These are phyloP conservation scores for Solanum microdontum DNA, from an alignment of 257 asterid species.

Conservation along the genomic window DNA sequence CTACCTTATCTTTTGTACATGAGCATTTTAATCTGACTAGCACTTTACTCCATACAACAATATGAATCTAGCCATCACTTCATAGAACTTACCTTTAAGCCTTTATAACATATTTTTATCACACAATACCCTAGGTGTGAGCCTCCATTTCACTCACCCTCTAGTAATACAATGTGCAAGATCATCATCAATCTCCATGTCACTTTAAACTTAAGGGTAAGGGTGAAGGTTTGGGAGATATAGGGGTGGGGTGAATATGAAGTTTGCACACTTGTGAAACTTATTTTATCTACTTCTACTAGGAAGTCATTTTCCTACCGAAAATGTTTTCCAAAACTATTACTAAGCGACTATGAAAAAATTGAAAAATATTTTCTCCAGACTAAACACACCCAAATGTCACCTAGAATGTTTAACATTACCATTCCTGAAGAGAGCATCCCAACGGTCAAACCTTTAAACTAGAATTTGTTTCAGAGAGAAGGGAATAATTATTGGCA, in stretches of 20 bases:
- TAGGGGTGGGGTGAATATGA: not conserved
- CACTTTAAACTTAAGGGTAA: not conserved
- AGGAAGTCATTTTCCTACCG: not conserved
- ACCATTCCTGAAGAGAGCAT: not conserved
- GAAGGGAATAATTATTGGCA: constrained; percentile 11
- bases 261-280: not conserved
- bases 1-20: not conserved
- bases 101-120: not conserved
- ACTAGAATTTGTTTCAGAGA: constrained; percentile 12
- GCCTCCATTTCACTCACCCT: not conserved
- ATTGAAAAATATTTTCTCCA: not conserved
- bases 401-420: not conserved
- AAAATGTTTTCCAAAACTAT: not conserved
- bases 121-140: not conserved
- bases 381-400: not conserved
- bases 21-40: too few relatives aligned
- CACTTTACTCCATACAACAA: not conserved
- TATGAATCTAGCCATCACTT: too few relatives aligned
- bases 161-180: not conserved
- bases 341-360: not conserved
- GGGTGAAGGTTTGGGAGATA: not conserved
- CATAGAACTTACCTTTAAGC: not conserved
- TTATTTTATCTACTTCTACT: not conserved
- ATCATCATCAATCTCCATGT: not conserved
- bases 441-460: constrained; percentile 6